phyloP scores from a whole-genome alignment of 345 rosid genomes.

The Heritiera fomes region DNA sequence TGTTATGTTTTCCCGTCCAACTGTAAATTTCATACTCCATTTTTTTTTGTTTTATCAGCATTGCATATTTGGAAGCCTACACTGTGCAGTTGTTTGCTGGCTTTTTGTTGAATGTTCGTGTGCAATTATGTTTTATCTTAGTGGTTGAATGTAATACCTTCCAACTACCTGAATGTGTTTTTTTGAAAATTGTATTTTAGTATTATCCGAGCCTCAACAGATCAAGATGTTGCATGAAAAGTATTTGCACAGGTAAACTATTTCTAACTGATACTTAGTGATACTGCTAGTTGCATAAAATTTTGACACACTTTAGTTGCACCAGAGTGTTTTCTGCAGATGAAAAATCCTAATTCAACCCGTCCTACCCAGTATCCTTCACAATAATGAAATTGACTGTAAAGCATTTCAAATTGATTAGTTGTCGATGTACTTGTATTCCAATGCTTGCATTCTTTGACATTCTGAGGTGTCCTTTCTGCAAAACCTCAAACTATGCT shows the following conservation, averaged over 20 bases:
- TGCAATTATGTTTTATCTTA: background rate
- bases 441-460: conserved; percentile 44
- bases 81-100: background rate
- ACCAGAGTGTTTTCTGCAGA: conserved; percentile 96
- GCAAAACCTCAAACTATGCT: conserved; percentile 93
- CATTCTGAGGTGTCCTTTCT: conserved; percentile 82
- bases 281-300: conserved; percentile 4
- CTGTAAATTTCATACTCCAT: conserved; percentile 6
- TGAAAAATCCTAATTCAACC: conserved; percentile 91
- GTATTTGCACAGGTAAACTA: conserved; percentile 88
- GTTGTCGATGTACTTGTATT: background rate
- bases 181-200: conserved; percentile 39
- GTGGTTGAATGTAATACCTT: background rate
- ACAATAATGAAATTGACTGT: conserved; percentile 11
- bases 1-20: background rate
- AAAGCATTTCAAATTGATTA: background rate
- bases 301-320: conserved; percentile 27
- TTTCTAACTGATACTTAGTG: conserved; percentile 13
- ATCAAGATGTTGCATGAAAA: conserved; percentile 91
- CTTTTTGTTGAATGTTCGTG: conserved; percentile 7
- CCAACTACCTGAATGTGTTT: conserved; percentile 14
- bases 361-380: conserved; percentile 99
- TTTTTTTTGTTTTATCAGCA: background rate
- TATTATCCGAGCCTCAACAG: conserved; percentile 93
- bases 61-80: conserved; percentile 8